These are phyloP conservation scores for Biscogniauxia sp. DNA, from an alignment of 2,329 filamentous ascomycete species.

Conservation along the genomic window DNA sequence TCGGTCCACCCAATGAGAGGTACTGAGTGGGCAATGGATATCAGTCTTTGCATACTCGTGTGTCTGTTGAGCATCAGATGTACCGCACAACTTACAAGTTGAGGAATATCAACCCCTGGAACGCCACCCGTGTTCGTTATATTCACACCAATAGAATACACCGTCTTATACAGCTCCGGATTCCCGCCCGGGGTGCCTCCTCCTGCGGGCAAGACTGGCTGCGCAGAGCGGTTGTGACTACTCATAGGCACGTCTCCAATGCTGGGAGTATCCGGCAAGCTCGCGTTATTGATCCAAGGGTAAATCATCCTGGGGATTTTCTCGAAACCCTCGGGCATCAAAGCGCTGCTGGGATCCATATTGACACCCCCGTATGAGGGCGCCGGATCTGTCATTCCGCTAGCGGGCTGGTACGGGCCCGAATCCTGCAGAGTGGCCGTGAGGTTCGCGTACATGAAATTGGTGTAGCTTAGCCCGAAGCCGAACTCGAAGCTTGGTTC, in stretches of 20 bases:
- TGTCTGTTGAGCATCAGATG: background rate
- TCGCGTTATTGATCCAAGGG: slow-evolving; percentile 64
- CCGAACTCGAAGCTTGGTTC: slow-evolving; percentile 78
- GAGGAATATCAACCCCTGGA: slow-evolving; percentile 67
- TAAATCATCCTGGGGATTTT: slow-evolving; percentile 60
- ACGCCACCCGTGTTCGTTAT: slow-evolving; percentile 68
- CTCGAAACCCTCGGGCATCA: slow-evolving; percentile 51
- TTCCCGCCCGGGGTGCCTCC: slow-evolving; percentile 63
- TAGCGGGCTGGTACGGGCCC: slow-evolving; percentile 54
- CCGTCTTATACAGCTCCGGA: slow-evolving; percentile 61
- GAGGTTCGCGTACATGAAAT: slow-evolving; percentile 70
- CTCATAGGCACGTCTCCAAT: slow-evolving; percentile 56
- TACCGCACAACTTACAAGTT: slow-evolving; percentile 46
- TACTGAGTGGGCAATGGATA: slow-evolving; percentile 43
- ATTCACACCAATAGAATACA: slow-evolving; percentile 64
- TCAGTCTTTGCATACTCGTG: background rate
- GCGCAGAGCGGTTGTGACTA: slow-evolving; percentile 55
- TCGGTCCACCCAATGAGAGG: slow-evolving; percentile 72
- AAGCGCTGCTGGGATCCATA: slow-evolving; percentile 18
- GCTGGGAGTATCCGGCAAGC: slow-evolving; percentile 41
- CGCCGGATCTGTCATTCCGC: slow-evolving; percentile 59
- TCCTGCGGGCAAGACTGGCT: slow-evolving; percentile 49
- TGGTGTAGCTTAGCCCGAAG: slow-evolving; percentile 78
- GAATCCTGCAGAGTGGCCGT: slow-evolving; percentile 47
- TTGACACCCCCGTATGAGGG: slow-evolving; percentile 58